These are phyloP conservation scores for Thymus quinquecostatus DNA, from an alignment of 257 asterid species.

Conservation along the genomic window DNA sequence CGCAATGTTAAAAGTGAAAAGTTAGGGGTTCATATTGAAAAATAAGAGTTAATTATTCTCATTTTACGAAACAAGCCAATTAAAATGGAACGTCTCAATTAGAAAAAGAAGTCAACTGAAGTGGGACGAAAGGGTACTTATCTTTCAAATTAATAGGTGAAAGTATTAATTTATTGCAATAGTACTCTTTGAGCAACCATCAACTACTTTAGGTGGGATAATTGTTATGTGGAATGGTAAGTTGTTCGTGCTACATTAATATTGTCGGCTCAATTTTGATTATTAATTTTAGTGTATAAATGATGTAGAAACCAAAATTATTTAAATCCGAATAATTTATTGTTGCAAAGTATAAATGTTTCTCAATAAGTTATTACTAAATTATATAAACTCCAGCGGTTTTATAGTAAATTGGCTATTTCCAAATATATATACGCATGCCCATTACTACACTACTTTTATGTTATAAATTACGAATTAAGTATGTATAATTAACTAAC, in stretches of 20 bases:
- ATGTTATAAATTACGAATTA: no score
- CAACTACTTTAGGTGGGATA: slow-evolving; percentile 37
- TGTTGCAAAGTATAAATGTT: neutral
- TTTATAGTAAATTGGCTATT: neutral
- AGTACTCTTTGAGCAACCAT: slow-evolving; percentile 26
- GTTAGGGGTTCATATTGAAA: no score
- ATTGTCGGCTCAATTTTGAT: slow-evolving; percentile 33
- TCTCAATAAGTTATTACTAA: neutral
- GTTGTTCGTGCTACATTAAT: slow-evolving; percentile 34
- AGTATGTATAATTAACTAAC: no score
- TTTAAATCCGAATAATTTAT: neutral
- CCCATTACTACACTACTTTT: no score
- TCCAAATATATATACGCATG: neutral
- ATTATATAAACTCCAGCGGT: neutral
- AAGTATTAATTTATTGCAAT: slow-evolving; percentile 24
- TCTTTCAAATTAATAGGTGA: neutral
- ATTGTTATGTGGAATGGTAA: slow-evolving; percentile 15
- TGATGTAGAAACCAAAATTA: neutral
- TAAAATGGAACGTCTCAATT: no score
- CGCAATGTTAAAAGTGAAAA: no score
- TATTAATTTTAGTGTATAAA: slow-evolving; percentile 8
- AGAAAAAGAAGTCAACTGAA: no score
- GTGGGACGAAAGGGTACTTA: neutral
- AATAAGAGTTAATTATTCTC: no score
- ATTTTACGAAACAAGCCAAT: no score